Base-by-base conservation (phyloP, 805 yeast species). In the Sungouiella blattae region DNA sequence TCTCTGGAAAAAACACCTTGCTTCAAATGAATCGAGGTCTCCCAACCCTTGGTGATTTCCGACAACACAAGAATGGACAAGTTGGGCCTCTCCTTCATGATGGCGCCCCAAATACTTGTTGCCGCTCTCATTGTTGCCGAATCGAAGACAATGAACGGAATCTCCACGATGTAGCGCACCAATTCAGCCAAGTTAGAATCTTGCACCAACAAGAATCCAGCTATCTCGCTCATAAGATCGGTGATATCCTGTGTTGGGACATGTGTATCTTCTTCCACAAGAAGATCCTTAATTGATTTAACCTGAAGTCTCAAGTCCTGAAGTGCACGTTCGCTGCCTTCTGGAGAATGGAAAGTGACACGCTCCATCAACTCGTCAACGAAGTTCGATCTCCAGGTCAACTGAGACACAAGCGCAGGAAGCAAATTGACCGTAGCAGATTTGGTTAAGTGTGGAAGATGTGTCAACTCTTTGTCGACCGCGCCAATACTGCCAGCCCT, bases 401-500 rank as follows among this genome's bases (percentile, higher is more conserved):
- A 80, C 49, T 83, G 93, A 0, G 93, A 71, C 36, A 88, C 68
- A 49, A 87, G 82, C 0, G 80, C 80, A 0, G 95, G 82, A 22
- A 83, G 69, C 1, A 87, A 76, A 50, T 78, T 70, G 37, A 75
- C 73, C 23, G 62, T 64, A 41, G 57, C 57, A 17, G 32, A 43
- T 23, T 53, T 60, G 40, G 63, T 46, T 39, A 62, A 40, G 33
- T 50, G 57, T 2, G 71, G 54, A 26, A 79, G 64, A 28, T 73
- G 71, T 2, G 77, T 71, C 18, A 81, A 57, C 49, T 84, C 93
- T 28, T 80, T 64, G 49, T 87, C 94, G 18, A 69, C 70, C 13
- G 80, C 69, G n/a, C 80, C 62, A 9, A 87, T 73, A 4, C 75
- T 57, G 4, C 93, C 87, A 1, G 95, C 95, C 80, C 87, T 75